Base-by-base conservation (phyloP, 2,329 filamentous ascomycete genomes). In the Colletotrichum musicola region DNA sequence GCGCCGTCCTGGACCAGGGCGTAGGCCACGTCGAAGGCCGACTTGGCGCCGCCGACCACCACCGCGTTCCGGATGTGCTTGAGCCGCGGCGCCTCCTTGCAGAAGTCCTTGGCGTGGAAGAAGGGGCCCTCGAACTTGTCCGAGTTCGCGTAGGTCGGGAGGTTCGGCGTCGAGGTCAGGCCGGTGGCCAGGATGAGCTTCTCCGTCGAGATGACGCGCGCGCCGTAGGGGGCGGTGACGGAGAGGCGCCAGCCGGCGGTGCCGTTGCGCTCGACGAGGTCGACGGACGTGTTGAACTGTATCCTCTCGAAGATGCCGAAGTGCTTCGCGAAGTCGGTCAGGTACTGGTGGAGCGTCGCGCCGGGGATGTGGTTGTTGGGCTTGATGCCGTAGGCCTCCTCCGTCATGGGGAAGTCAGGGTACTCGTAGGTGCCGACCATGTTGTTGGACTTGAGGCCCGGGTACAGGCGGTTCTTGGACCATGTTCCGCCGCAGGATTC, bases 401-500 rank as follows among this genome's bases (percentile, higher is more conserved):
- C 76, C 9, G 78, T 75, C 88, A 92, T 89, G 5, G 89, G 88
- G 65, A 89, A 90, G 70, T 91, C 90, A 6, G 84, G 85, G 70
- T 84, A 91, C 73, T 92, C 89, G 72, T 89, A 90, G 1, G 85
- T 86, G 20, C 89, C 89, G 7, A 86, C 75, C 75, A 90, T 81
- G 71, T 92, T 92, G 77, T 92, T 92, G 3, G 88, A 86, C 67
- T 87, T 88, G 51, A 92, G 81, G 2, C 86, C 87, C 0, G 86
- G 84, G 75, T 92, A 88, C 0, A 91, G 78, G 1, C 89, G 83
- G 27, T 88, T 78, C 60, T 84, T 78, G 4, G 86, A 84, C 90
- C 89, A 92, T 10, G 86, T 86, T 5, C 90, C 90, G 1, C 90
- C 90, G 46, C 87, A 76, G 2, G 85, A 83, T 20, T 78, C 74